These are phyloP conservation scores for Maudiozyma turicensis DNA, from an alignment of 805 yeast species.

Conservation along the genomic window DNA sequence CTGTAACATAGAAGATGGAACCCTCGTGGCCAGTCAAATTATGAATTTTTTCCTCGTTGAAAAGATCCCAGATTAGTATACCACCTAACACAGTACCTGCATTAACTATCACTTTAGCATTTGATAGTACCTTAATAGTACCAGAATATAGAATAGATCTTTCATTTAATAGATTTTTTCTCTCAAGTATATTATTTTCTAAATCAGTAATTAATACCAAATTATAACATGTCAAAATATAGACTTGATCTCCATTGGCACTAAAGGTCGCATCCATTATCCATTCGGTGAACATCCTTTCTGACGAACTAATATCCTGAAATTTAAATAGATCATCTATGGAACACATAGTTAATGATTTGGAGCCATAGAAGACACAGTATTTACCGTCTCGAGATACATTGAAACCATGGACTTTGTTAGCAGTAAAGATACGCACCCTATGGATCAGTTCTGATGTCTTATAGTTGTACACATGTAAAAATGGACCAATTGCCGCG, in stretches of 20 bases:
- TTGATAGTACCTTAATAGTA: conserved; percentile 41
- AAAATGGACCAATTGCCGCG: conserved; percentile 64
- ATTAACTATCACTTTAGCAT: conserved; percentile 44
- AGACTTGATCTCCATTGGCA: conserved; percentile 30
- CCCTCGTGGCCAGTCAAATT: conserved; percentile 76
- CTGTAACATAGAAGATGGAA: conserved; percentile 72
- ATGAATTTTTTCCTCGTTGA: conserved; percentile 36
- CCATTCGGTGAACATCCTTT: conserved; percentile 68
- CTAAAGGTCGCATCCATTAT: conserved; percentile 52
- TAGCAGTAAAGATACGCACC: conserved; percentile 47
- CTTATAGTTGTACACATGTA: conserved; percentile 44
- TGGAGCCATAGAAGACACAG: conserved; percentile 54
- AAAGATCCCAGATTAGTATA: conserved; percentile 64
- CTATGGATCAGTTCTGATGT: conserved; percentile 31
- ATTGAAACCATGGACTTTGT: conserved; percentile 75
- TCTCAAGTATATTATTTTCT: conserved; percentile 17
- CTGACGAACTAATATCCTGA: conserved; percentile 22
- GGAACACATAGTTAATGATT: conserved; percentile 45
- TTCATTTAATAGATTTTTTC: conserved; percentile 43
- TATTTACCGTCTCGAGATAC: conserved; percentile 28
- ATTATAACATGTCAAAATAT: conserved; percentile 74
- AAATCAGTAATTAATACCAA: conserved; percentile 30
- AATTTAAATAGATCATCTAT: conserved; percentile 24
- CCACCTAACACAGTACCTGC: conserved; percentile 95
- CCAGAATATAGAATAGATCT: conserved; percentile 87